These are phyloP conservation scores for Ogataea degrootiae DNA, from an alignment of 805 yeast genomes.

Conservation along the genomic window DNA sequence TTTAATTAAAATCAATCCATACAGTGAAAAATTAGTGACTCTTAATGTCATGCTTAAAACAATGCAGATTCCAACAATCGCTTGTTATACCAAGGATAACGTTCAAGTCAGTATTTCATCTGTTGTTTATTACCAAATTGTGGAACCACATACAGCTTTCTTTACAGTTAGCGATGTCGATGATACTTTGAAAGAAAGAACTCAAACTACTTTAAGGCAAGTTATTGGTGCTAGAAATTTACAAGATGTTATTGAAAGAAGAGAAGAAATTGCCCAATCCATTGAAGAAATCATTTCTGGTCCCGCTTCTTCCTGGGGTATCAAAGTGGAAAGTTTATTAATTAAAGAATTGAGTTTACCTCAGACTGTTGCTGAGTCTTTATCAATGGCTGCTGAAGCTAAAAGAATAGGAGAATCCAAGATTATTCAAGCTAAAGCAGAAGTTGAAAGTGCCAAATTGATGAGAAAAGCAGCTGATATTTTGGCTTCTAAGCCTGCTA, in stretches of 20 bases:
- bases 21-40: conserved; percentile 48
- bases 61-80: conserved; percentile 60
- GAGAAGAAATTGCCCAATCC: conserved; percentile 65
- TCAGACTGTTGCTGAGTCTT: conserved; percentile 48
- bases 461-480: conserved; percentile 79
- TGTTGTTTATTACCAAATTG: conserved; percentile 61
- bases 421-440: conserved; percentile 70
- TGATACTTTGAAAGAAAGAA: conserved; percentile 56
- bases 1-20: conserved; percentile 56
- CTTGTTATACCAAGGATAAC: conserved; percentile 68
- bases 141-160: conserved; percentile 63
- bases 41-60: conserved; percentile 56
- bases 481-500: conserved; percentile 67
- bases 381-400: conserved; percentile 73
- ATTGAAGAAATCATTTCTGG: conserved; percentile 57
- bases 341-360: conserved; percentile 63
- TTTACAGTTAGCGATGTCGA: conserved; percentile 52
- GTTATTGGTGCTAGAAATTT: conserved; percentile 61
- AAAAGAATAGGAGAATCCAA: conserved; percentile 72
- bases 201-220: conserved; percentile 69
- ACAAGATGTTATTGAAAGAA: conserved; percentile 68
- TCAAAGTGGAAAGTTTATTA: conserved; percentile 58
- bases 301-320: conserved; percentile 70
- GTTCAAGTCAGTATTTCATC: conserved; percentile 59
- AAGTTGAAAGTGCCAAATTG: conserved; percentile 68